Evolutionary conservation across 2,329 filamentous ascomycete genomes (phyloP).

Genomic region (Fusarium sp.): DNA sequence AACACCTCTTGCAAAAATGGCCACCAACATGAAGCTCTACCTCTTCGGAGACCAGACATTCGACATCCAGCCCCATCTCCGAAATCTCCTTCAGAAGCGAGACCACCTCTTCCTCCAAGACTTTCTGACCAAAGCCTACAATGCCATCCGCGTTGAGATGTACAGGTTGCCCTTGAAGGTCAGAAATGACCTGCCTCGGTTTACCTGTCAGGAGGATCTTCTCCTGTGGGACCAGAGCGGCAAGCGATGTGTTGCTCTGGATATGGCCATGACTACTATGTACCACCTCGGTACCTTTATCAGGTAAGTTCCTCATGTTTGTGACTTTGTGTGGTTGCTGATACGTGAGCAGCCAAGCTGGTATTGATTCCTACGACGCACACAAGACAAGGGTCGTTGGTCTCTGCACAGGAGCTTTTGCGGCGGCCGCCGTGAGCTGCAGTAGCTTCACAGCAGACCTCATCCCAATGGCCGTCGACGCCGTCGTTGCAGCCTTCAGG

Average conservation of each 20-base stretch:
- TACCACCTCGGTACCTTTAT: constrained; percentile 42
- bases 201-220: constrained; percentile 40
- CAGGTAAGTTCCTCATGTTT: background rate
- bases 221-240: constrained; percentile 38
- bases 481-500: constrained; percentile 34
- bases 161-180: constrained; percentile 33
- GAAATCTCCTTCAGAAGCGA: constrained; percentile 34
- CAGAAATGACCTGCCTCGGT: constrained; percentile 35
- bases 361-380: constrained; percentile 35
- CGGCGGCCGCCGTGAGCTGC: constrained; percentile 40
- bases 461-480: constrained; percentile 33
- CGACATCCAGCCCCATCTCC: constrained; percentile 35
- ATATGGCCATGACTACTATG: constrained; percentile 43
- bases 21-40: constrained; percentile 29
- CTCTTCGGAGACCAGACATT: constrained; percentile 43
- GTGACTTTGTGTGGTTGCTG: fast-evolving
- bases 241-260: constrained; percentile 36
- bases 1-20: constrained; percentile 37
- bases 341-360: constrained; percentile 12
- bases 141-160: constrained; percentile 34
- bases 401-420: constrained; percentile 42
- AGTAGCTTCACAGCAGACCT: constrained; percentile 40
- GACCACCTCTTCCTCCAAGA: constrained; percentile 43
- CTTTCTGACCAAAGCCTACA: constrained; percentile 37
- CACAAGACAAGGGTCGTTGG: constrained; percentile 34